A percentile compares a stretch with the other conserved stretches of the same genome.
These are phyloP conservation scores for Eucalyptus polyanthemos DNA, from an alignment of 345 rosid species.

Conservation along the genomic window DNA sequence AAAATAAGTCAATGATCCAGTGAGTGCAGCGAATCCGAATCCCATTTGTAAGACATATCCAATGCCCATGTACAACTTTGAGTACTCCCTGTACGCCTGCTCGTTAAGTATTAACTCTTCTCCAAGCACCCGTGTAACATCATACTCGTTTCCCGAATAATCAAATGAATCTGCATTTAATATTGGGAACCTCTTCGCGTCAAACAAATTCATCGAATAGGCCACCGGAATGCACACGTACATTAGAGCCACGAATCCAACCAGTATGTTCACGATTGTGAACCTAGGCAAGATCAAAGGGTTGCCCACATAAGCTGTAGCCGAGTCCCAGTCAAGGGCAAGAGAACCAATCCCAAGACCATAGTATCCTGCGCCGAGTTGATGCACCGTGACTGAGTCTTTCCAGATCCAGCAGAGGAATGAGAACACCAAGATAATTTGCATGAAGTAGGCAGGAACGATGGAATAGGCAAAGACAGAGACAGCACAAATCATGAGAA, in stretches of 20 bases:
- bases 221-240: background rate
- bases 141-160: background rate
- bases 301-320: conserved; percentile 18
- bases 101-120: background rate
- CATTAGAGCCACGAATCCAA: background rate
- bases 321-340: conserved; percentile 32
- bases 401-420: conserved; percentile 19
- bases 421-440: conserved; percentile 6
- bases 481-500: conserved; percentile 14
- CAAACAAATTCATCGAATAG: background rate
- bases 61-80: background rate
- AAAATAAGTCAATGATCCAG: background rate
- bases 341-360: conserved; percentile 39
- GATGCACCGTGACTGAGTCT: conserved; percentile 4
- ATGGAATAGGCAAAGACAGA: conserved; percentile 21
- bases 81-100: background rate
- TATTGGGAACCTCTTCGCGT: background rate
- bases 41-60: background rate
- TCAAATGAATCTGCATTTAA: background rate
- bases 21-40: background rate
- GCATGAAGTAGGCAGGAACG: conserved; percentile 18
- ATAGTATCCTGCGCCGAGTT: conserved; percentile 22
- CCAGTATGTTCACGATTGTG: conserved; percentile 1
- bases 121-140: background rate
- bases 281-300: conserved; percentile 25